phyloP scores from a whole-genome alignment of 2,329 filamentous ascomycete genomes.

The Harringtonia lauricola region DNA sequence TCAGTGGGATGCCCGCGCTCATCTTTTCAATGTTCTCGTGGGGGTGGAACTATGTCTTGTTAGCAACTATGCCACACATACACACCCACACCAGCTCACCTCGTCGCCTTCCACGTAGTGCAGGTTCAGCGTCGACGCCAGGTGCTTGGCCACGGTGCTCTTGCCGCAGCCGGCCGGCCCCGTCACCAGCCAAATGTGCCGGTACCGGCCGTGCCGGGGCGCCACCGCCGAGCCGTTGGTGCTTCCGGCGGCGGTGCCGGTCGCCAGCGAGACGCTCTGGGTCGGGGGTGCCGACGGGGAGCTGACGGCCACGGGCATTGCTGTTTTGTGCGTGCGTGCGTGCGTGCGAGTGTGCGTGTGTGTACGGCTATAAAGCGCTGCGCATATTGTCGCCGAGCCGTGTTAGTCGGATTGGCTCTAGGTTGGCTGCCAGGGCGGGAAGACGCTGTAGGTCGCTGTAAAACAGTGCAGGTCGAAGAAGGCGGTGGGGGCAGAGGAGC shows the following conservation, averaged over 20 bases:
- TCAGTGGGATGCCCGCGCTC: conserved; percentile 70
- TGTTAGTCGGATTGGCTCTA: too few relatives aligned
- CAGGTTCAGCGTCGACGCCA: conserved; percentile 50
- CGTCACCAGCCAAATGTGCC: conserved; percentile 73
- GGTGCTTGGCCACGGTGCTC: conserved; percentile 58
- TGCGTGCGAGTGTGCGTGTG: too few relatives aligned
- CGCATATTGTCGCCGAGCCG: too few relatives aligned
- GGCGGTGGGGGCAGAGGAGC: too few relatives aligned
- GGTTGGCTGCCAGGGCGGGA: too few relatives aligned
- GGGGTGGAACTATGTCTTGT: conserved; percentile 54
- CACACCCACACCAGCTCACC: conserved; percentile 37
- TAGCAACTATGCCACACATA: not conserved
- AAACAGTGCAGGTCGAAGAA: too few relatives aligned
- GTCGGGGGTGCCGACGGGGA: too few relatives aligned
- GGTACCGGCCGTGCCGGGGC: conserved; percentile 14
- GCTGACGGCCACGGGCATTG: too few relatives aligned
- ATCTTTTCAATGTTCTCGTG: conserved; percentile 83
- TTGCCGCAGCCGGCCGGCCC: conserved; percentile 73
- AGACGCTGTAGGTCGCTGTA: too few relatives aligned
- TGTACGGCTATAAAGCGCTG: too few relatives aligned
- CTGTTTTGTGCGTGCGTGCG: too few relatives aligned
- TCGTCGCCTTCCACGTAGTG: conserved; percentile 71
- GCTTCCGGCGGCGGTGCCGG: not conserved
- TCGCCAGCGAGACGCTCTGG: too few relatives aligned
- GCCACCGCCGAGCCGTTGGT: conserved; percentile 13